Base-by-base conservation (phyloP, 257 asterid genomes). In the Plantago ovata region DNA sequence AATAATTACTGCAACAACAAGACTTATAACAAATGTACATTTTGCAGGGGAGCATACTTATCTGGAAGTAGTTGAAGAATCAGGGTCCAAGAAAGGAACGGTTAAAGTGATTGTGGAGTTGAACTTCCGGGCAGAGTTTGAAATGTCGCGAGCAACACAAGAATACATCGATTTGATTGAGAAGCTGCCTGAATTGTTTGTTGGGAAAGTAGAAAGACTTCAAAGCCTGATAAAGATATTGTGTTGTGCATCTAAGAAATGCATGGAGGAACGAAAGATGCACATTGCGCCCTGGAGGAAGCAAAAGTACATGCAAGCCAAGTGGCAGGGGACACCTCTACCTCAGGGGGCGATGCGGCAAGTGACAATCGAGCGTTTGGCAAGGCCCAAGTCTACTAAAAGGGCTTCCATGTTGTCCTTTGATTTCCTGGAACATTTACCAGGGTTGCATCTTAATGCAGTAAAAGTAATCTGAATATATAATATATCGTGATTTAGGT, bases 251-350 rank as follows among this genome's bases (percentile, higher is more conserved):
- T 64, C 73, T 0, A 75, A 75, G 69, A 69, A 57, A 20, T 72
- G 79, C 56, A 66, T 75, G 73, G 58, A 67, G 65, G 79, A 64
- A 21, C 69, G 53, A 3, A 69, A 75, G 32, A 75, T 69, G 81
- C 79, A 79, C 33, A 63, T 75, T 66, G 81, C 77, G 2, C 77
- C 79, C 6, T 79, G 84, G 81, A 66, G 84, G 47, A 79, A 75
- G 63, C 75, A 79, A 1, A 64, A 68, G 9, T 75, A 72, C 54
- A 79, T 75, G 81, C 73, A 66, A 53, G 77, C 81, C 6, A 79
- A 79, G 53, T 79, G 81, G 76, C 59, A 52, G 38, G 75, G 73
- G n/a, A 57, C 53, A 50, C 73, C 78, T 38, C 60, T 24, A 45
- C 44, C 13, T 33, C 62, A 22, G 16, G 12, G 18, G 13, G 28